A percentile compares a stretch with the other conserved stretches of the same genome.
phyloP scores from a whole-genome alignment of 345 rosid genomes.

The Gynandropsis gynandra region DNA sequence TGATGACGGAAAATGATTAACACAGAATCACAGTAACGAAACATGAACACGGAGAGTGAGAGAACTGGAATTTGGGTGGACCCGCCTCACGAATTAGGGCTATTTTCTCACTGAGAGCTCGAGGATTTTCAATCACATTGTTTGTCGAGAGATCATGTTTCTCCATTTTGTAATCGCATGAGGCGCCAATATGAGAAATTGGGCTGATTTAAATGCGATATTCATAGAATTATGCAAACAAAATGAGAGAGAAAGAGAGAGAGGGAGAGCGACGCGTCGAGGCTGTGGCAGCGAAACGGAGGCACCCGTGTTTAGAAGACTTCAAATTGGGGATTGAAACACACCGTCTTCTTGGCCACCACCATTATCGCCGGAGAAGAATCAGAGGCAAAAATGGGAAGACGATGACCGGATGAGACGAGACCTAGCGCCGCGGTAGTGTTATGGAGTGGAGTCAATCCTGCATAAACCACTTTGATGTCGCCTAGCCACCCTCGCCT shows the following conservation, averaged over 20 bases:
- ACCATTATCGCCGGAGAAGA: too few species aligned
- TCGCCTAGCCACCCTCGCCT: too few species aligned
- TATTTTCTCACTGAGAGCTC: slow-evolving; percentile 39
- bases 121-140: slow-evolving; percentile 36
- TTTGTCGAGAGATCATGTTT: slow-evolving; percentile 24
- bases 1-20: too few species aligned
- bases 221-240: too few species aligned
- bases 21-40: neutral
- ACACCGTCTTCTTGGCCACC: too few species aligned
- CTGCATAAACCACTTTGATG: too few species aligned
- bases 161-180: slow-evolving; percentile 26
- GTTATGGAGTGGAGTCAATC: too few species aligned
- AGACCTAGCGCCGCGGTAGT: too few species aligned
- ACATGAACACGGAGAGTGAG: neutral
- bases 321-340: too few species aligned
- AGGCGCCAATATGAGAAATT: slow-evolving; percentile 18
- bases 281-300: slow-evolving; percentile 7
- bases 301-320: too few species aligned
- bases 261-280: slow-evolving; percentile 4
- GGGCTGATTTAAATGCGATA: neutral
- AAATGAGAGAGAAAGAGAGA: neutral
- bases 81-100: slow-evolving; percentile 51
- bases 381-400: too few species aligned
- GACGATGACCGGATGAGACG: too few species aligned
- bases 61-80: slow-evolving; percentile 77